Evolutionary conservation across 805 yeast genomes (phyloP).

Genomic region (Starmera amethionina): DNA sequence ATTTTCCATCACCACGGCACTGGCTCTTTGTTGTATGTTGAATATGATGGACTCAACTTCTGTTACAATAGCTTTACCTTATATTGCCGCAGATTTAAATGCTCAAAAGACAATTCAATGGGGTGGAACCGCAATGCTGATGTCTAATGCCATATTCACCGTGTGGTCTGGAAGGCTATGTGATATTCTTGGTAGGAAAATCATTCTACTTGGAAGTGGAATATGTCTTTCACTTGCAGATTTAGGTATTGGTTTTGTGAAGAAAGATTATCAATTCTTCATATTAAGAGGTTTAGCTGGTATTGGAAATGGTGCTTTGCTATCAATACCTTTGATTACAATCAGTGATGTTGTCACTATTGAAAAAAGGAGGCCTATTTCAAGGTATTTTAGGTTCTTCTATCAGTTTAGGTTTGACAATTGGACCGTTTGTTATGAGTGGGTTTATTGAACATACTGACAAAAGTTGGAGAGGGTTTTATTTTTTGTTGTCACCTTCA

Average conservation of each 20-base stretch:
- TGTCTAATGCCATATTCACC: conserved; percentile 44
- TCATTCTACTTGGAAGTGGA: conserved; percentile 30
- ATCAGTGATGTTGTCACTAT: conserved; percentile 43
- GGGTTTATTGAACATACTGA: conserved; percentile 30
- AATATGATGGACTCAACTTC: conserved; percentile 32
- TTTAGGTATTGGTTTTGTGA: conserved; percentile 38
- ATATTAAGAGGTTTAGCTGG: conserved; percentile 47
- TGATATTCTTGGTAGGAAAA: conserved; percentile 46
- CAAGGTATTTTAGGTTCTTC: conserved; percentile 45
- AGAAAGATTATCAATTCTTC: conserved; percentile 34
- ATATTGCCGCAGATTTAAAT: conserved; percentile 34
- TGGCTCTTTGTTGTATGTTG: not conserved
- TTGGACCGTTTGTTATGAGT: conserved; percentile 50
- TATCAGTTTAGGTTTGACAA: conserved; percentile 40
- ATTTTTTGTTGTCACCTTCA: conserved; percentile 35
- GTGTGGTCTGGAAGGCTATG: conserved; percentile 43
- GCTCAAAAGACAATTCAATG: conserved; percentile 42
- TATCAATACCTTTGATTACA: conserved; percentile 39
- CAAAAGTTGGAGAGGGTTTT: conserved; percentile 41
- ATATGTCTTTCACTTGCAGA: conserved; percentile 32
- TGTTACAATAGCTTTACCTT: conserved; percentile 37
- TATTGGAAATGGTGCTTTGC: conserved; percentile 45
- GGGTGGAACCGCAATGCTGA: conserved; percentile 47
- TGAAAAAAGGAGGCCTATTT: conserved; percentile 38
- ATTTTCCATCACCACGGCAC: not conserved